These are phyloP conservation scores for Ilyonectria robusta DNA, from an alignment of 2,329 filamentous ascomycete species.

Conservation along the genomic window DNA sequence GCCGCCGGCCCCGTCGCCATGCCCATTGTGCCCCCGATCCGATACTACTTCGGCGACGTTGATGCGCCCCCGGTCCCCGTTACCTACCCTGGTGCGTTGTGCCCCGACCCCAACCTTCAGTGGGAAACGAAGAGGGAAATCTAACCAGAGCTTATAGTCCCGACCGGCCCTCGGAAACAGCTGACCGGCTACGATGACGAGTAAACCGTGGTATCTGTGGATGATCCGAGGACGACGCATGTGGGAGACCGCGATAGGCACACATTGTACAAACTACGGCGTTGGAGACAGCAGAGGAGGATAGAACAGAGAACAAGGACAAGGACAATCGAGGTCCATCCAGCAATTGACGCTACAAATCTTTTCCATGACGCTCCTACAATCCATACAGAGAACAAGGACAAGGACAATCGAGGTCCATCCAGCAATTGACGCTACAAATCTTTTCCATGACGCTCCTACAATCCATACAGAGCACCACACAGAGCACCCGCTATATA, in stretches of 20 bases:
- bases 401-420: slow-evolving; percentile 40
- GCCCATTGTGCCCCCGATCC: slow-evolving; percentile 80
- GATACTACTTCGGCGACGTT: slow-evolving; percentile 80
- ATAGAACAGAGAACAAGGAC: slow-evolving; percentile 40
- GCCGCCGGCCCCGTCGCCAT: slow-evolving; percentile 79
- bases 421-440: slow-evolving; percentile 48
- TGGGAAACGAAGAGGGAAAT: slow-evolving; percentile 1
- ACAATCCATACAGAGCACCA: slow-evolving; percentile 28
- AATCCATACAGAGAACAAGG: slow-evolving; percentile 33
- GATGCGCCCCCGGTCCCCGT: slow-evolving; percentile 81
- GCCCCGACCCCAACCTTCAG: not conserved
- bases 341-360: slow-evolving; percentile 49
- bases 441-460: slow-evolving; percentile 40
- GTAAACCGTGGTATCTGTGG: slow-evolving; percentile 40
- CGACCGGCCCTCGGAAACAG: slow-evolving; percentile 70
- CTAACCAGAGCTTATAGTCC: slow-evolving; percentile 59
- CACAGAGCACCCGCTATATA: slow-evolving; percentile 32
- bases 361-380: slow-evolving; percentile 36
- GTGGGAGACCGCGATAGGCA: slow-evolving; percentile 21
- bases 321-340: slow-evolving; percentile 37
- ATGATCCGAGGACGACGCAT: slow-evolving; percentile 28
- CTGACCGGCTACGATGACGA: slow-evolving; percentile 74
- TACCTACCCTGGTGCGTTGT: slow-evolving; percentile 89
- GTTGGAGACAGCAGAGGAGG: slow-evolving; percentile 36
- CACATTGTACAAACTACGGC: slow-evolving; percentile 49